Evolutionary conservation across 257 asterid genomes (phyloP).

Genomic region (Nicotiana benthamiana): DNA sequence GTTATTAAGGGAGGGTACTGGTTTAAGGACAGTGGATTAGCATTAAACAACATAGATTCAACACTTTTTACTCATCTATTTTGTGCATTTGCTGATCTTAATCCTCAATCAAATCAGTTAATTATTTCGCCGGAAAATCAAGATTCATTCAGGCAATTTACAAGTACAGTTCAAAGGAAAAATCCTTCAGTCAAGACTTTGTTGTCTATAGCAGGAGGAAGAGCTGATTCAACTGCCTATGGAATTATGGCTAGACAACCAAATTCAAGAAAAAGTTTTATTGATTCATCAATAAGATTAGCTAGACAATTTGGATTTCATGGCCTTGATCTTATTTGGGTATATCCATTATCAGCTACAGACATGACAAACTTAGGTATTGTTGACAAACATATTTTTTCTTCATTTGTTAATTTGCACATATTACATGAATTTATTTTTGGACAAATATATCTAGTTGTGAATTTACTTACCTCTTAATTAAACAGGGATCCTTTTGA

Average conservation of each 20-base stretch:
- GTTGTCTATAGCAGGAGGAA: conserved; percentile 42
- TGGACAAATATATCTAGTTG: too few relatives aligned
- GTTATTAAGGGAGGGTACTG: conserved; percentile 41
- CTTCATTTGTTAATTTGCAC: too few relatives aligned
- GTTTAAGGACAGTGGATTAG: conserved; percentile 34
- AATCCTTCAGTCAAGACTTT: conserved; percentile 38
- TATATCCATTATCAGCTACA: conserved; percentile 21
- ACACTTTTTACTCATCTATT: conserved; percentile 42
- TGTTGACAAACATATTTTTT: too few relatives aligned
- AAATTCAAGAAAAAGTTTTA: conserved; percentile 28
- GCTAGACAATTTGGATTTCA: conserved; percentile 33
- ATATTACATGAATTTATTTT: too few relatives aligned
- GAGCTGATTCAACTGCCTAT: conserved; percentile 5
- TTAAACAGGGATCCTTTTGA: conserved; percentile 8
- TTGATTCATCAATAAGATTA: conserved; percentile 31
- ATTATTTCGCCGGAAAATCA: conserved; percentile 24
- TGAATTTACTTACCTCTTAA: neutral
- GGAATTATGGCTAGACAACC: conserved; percentile 32
- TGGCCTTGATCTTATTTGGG: conserved; percentile 48
- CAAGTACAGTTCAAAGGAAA: conserved; percentile 25
- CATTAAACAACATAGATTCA: conserved; percentile 29
- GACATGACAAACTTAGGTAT: conserved; percentile 36
- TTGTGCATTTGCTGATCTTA: conserved; percentile 44
- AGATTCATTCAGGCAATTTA: conserved; percentile 31
- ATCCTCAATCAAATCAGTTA: conserved; percentile 26